Percentiles rank a stretch among this genome's conserved stretches.
Evolutionary conservation across 2,329 filamentous ascomycete species (phyloP).

Genomic region (Aquanectria penicillioides): DNA sequence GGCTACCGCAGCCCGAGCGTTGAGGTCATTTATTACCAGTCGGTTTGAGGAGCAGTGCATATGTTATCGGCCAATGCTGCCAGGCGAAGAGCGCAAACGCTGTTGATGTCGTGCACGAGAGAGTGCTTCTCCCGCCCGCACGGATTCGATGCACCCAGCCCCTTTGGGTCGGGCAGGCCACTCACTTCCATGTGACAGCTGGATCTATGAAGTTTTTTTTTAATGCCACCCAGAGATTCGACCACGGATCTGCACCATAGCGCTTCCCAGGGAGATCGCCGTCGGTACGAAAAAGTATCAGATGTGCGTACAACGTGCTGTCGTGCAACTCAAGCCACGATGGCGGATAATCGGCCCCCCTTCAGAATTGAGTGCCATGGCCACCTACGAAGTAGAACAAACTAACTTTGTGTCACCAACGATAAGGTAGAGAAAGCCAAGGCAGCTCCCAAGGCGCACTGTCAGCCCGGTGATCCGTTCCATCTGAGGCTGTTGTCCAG

Average conservation of each 20-base stretch:
- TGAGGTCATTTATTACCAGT: constrained; percentile 5
- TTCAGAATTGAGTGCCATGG: constrained; percentile 22
- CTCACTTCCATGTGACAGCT: constrained; percentile 17
- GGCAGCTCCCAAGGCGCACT: constrained; percentile 26
- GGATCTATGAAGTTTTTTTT: constrained; percentile 5
- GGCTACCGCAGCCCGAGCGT: background rate
- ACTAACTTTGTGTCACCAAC: background rate
- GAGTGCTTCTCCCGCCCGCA: constrained; percentile 27
- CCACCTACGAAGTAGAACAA: too few species aligned
- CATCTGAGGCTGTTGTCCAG: constrained; percentile 17
- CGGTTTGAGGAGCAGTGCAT: background rate
- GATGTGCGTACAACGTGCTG: constrained; percentile 26
- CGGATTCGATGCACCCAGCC: constrained; percentile 25
- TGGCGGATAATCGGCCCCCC: constrained; percentile 34
- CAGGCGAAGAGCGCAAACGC: too few species aligned
- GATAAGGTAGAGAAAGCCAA: constrained; percentile 18
- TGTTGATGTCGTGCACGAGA: constrained; percentile 25
- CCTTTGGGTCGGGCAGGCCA: constrained; percentile 28
- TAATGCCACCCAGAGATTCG: constrained; percentile 13
- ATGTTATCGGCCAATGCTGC: background rate
- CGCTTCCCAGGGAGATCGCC: constrained; percentile 29
- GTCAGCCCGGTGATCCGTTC: constrained; percentile 28
- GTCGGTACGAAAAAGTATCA: constrained; percentile 28
- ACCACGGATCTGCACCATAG: constrained; percentile 17
- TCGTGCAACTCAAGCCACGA: constrained; percentile 35